These are phyloP conservation scores for Tricholoma bakamatsutake DNA, from an alignment of 768 basidiomycete species.

Conservation along the genomic window DNA sequence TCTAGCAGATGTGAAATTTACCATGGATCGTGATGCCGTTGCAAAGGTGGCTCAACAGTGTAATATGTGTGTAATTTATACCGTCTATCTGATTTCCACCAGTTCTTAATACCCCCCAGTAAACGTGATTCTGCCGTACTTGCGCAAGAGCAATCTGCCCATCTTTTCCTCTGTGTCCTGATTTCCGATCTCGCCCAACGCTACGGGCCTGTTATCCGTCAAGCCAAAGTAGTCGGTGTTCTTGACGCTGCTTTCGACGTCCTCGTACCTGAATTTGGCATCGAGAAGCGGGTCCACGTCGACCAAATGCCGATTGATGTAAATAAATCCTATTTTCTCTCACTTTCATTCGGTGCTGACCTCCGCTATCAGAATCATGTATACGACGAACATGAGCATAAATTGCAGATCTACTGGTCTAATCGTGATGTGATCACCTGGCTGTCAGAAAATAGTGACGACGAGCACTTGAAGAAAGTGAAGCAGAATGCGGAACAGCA, in stretches of 20 bases:
- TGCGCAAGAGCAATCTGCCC: constrained; percentile 94
- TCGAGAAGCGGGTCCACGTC: constrained; percentile 97
- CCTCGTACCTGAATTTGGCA: constrained; percentile 92
- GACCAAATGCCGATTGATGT: constrained; percentile 99
- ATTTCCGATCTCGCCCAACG: constrained; percentile 91
- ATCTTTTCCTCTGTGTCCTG: constrained; percentile 91
- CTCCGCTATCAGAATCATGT: constrained; percentile 71
- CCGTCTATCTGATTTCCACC: constrained; percentile 1
- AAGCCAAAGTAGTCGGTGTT: constrained; percentile 92
- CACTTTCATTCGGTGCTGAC: constrained; percentile 12
- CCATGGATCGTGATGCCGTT: constrained; percentile 96
- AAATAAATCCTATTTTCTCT: constrained; percentile 22
- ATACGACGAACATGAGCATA: constrained; percentile 91
- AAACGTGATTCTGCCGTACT: constrained; percentile 88
- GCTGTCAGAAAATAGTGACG: constrained; percentile 93
- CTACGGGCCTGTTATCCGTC: constrained; percentile 92
- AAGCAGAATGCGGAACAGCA: constrained; percentile 90
- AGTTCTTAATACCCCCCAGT: constrained; percentile 29
- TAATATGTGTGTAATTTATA: constrained; percentile 65
- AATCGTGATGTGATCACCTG: constrained; percentile 89
- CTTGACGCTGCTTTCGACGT: constrained; percentile 99
- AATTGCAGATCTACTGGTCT: constrained; percentile 95
- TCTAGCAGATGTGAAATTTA: constrained; percentile 79
- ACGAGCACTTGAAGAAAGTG: constrained; percentile 93
- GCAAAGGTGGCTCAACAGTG: constrained; percentile 98